Base-by-base conservation (phyloP, 2,329 filamentous ascomycete species). In the Aureobasidium sp. region DNA sequence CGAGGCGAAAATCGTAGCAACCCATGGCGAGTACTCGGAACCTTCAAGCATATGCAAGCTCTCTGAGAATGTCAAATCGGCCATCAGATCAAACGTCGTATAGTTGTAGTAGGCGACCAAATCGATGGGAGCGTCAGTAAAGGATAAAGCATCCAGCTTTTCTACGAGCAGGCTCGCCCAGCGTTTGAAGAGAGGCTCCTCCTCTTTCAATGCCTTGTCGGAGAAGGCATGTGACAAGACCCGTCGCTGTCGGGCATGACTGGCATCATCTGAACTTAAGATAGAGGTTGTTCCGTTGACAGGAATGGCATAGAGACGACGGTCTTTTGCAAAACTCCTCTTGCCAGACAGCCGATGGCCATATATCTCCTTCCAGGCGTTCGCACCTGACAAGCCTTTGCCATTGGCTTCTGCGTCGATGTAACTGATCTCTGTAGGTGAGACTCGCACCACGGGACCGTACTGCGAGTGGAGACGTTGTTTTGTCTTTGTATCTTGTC, bases 361-460 rank as follows among this genome's bases (percentile, higher is more conserved):
- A 30, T 62, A 62, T 41, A 79, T 77, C 37, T 79, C 76, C 65
- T 74, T 72, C 72, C 77, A 81, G 2, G 71, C 71, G 0, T 68
- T 68, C 21, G 53, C 62, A 16, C 54, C 60, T 29, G 37, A 61
- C 14, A 62, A 49, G 7, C 63, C 49, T 39, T 47, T 6, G n/a
- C 36, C 60, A 30, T 44, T 36, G 39, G 71, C 70, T 0, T 67
- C 68, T 3, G 70, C 62, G 7, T 70, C 66, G 47, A 70, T 74
- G 66, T 78, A 81, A 1, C 77, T 75, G 3, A 82, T 72, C 65
- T 81, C 77, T 61, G 78, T 72, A 2, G 80, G 79, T 4, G 73
- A 73, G 45, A 80, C 69, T 10, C 80, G 76, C 9, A 82, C 78
- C 1, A 81, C 73, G 1, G 72, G 70, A 5, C 79, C 79, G 64